Evolutionary conservation across 106 monocot genomes (phyloP).

Genomic region (Apostasia shenzhenica): DNA sequence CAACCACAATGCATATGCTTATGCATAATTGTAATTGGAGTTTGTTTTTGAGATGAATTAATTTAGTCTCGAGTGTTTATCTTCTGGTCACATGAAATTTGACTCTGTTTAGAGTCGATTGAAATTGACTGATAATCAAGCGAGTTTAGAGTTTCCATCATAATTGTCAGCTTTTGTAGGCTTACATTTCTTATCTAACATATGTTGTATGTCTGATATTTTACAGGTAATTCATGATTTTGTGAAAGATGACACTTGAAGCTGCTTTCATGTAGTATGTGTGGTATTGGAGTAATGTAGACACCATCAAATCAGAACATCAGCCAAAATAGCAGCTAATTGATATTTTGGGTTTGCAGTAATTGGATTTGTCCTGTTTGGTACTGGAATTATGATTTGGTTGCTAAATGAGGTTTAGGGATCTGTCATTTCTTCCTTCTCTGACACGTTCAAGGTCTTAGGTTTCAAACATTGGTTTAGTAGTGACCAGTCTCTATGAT

Average conservation of each 20-base stretch:
- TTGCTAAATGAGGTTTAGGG: too few species aligned
- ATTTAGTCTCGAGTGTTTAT: too few species aligned
- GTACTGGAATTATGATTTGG: background rate
- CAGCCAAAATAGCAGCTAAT: slow-evolving; percentile 1
- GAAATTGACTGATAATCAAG: too few species aligned
- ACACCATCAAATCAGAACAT: background rate
- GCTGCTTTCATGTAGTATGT: background rate
- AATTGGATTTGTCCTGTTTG: background rate
- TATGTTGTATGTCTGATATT: background rate
- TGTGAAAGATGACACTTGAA: background rate
- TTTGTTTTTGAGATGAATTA: too few species aligned
- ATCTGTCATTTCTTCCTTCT: too few species aligned
- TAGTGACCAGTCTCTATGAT: background rate
- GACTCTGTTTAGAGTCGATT: too few species aligned
- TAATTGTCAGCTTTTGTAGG: too few species aligned
- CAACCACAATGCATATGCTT: too few species aligned
- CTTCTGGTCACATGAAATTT: too few species aligned
- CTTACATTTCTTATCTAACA: too few species aligned
- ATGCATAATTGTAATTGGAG: too few species aligned
- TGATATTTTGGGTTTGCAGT: background rate
- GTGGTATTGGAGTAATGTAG: background rate
- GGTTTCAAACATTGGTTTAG: background rate
- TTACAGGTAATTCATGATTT: slow-evolving; percentile 7
- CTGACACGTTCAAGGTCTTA: background rate
- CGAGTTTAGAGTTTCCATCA: too few species aligned